Conservation (phyloP, 139 green algal species). For the Pycnococcus provasolii region DNA sequence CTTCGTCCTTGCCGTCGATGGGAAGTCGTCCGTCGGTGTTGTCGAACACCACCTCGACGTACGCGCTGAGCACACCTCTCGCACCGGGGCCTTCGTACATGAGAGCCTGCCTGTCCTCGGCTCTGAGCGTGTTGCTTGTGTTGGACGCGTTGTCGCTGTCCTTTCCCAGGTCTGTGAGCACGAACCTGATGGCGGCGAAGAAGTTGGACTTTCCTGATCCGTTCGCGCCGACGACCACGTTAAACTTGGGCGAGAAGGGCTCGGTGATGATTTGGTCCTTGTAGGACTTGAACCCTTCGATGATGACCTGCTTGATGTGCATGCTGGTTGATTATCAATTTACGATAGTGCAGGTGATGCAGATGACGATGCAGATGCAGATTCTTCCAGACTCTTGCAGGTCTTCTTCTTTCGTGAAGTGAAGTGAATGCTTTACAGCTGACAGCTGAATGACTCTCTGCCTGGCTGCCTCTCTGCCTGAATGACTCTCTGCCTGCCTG, state of each 20-base stretch:
- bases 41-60: constrained; percentile 97
- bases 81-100: constrained; percentile 91
- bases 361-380: no score
- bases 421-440: no score
- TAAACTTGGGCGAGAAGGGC: constrained; percentile 74
- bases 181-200: constrained; percentile 97
- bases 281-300: constrained; percentile 97
- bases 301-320: constrained; percentile 80
- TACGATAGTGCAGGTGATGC: no score
- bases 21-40: constrained; percentile 87
- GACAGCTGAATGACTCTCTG: no score
- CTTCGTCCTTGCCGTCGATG: constrained; percentile 67
- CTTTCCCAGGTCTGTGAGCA: constrained; percentile 68
- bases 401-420: no score
- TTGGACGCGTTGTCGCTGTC: constrained; percentile 30
- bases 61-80: constrained; percentile 61
- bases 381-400: no score
- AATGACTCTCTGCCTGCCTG: no score
- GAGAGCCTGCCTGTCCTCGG: constrained; percentile 78
- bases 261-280: constrained; percentile 82
- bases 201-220: constrained; percentile 99
- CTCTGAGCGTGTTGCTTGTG: constrained; percentile 30
- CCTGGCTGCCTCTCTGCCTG: no score
- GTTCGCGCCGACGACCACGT: constrained; percentile 91
- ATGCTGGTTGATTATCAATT: constrained; percentile 21